phyloP scores from a whole-genome alignment of 306 rosid species.

The Cicer cuneatum region DNA sequence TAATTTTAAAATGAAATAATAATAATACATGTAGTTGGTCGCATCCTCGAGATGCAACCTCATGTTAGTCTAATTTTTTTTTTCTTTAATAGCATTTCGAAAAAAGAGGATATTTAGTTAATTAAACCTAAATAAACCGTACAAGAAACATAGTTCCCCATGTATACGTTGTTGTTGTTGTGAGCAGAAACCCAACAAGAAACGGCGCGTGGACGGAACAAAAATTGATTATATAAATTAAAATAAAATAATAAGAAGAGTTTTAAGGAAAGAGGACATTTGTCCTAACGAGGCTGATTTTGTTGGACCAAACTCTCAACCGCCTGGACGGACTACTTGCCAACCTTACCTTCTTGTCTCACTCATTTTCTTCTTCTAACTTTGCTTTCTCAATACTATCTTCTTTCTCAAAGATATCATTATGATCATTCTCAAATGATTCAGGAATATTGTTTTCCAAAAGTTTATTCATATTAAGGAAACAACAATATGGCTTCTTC shows the following conservation, averaged over 20 bases:
- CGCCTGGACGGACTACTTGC: conserved; percentile 52
- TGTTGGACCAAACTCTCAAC: conserved; percentile 45
- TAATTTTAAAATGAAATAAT: too few species aligned
- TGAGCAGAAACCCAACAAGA: background rate
- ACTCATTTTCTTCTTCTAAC: background rate
- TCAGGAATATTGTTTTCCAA: background rate
- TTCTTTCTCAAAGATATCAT: background rate
- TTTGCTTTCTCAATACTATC: conserved; percentile 21
- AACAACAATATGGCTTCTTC: conserved; percentile 60
- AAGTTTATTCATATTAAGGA: background rate
- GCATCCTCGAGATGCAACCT: too few species aligned
- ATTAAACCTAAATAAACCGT: too few species aligned
- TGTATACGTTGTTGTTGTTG: conserved; percentile 37
- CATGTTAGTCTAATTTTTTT: too few species aligned
- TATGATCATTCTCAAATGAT: conserved; percentile 35
- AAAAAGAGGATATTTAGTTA: too few species aligned
- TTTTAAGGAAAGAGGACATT: conserved; percentile 44
- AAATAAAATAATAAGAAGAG: too few species aligned
- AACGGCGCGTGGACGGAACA: conserved; percentile 53
- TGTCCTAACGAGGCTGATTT: conserved; percentile 47
- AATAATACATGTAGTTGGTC: too few species aligned
- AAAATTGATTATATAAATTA: background rate
- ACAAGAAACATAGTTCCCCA: too few species aligned
- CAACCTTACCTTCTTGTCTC: conserved; percentile 48
- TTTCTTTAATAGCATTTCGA: too few species aligned